A percentile compares a stretch with the other conserved stretches of the same genome.
Conservation (phyloP, 371 early-diverging fungal genomes). For the Mucor indicus region DNA sequence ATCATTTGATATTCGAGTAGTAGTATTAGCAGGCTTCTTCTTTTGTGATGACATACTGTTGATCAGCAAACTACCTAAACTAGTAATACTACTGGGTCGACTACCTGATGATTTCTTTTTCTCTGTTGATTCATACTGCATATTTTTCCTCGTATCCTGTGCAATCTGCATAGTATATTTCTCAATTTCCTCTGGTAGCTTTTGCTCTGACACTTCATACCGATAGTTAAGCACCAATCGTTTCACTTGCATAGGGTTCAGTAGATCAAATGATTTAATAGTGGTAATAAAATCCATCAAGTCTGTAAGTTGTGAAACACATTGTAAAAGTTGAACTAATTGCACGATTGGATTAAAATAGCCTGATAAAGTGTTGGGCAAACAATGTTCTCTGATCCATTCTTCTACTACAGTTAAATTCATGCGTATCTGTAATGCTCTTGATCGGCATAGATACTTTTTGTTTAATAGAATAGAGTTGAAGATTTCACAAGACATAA, state of each 20-base stretch:
- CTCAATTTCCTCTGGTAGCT: slow-evolving; percentile 67
- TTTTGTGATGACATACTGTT: slow-evolving; percentile 1
- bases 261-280: slow-evolving; percentile 56
- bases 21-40: neutral
- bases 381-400: slow-evolving; percentile 69
- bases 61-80: slow-evolving; percentile 27
- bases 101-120: slow-evolving; percentile 2
- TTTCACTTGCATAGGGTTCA: slow-evolving; percentile 73
- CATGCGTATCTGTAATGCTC: slow-evolving; percentile 82
- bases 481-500: slow-evolving; percentile 73
- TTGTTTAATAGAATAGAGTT: slow-evolving; percentile 77
- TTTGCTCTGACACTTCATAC: slow-evolving; percentile 80
- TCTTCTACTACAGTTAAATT: slow-evolving; percentile 80
- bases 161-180: slow-evolving; percentile 70
- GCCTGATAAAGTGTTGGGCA: slow-evolving; percentile 33
- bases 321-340: slow-evolving; percentile 79
- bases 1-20: neutral
- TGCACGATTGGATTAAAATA: slow-evolving; percentile 72
- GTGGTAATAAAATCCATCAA: slow-evolving; percentile 72
- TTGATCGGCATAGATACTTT: slow-evolving; percentile 73
- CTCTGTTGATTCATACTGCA: slow-evolving; percentile 20
- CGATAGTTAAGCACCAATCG: slow-evolving; percentile 72
- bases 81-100: slow-evolving; percentile 32
- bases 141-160: slow-evolving; percentile 54
- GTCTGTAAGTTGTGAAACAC: slow-evolving; percentile 66